Evolutionary conservation across 805 yeast species (phyloP).

Genomic region (Isabelozyma gotoi): DNA sequence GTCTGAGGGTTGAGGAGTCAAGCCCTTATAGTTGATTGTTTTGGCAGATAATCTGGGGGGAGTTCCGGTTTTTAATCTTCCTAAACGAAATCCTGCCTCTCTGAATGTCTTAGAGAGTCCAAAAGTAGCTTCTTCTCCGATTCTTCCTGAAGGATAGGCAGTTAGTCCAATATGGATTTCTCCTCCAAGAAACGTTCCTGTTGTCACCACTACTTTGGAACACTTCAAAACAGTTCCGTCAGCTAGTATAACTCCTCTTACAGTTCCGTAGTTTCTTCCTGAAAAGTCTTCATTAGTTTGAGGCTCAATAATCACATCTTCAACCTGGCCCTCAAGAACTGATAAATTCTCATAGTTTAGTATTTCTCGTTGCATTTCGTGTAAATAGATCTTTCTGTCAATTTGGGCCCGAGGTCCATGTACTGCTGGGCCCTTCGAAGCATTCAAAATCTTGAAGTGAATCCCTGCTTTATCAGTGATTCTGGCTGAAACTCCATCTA

Average conservation of each 20-base stretch:
- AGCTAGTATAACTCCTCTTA: constrained; percentile 72
- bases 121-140: constrained; percentile 88
- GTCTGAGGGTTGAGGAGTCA: constrained; percentile 78
- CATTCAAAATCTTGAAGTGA: constrained; percentile 82
- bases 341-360: constrained; percentile 53
- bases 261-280: constrained; percentile 44
- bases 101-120: constrained; percentile 80
- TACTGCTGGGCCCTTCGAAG: constrained; percentile 91
- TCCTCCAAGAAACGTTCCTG: constrained; percentile 93
- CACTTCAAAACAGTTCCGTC: constrained; percentile 64
- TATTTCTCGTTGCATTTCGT: constrained; percentile 75
- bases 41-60: constrained; percentile 83
- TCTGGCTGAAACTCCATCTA: constrained; percentile 86
- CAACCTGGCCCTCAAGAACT: constrained; percentile 73
- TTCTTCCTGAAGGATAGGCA: constrained; percentile 85
- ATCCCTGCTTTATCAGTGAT: constrained; percentile 94
- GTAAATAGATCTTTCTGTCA: constrained; percentile 75
- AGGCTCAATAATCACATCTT: constrained; percentile 65
- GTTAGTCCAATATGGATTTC: constrained; percentile 90
- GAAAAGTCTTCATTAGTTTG: constrained; percentile 18
- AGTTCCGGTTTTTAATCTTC: constrained; percentile 94
- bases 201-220: constrained; percentile 77
- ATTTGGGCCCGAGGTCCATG: constrained; percentile 99
- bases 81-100: constrained; percentile 77
- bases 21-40: constrained; percentile 65